Base-by-base conservation (phyloP, 306 rosid genomes). In the Acacia acuminata region DNA sequence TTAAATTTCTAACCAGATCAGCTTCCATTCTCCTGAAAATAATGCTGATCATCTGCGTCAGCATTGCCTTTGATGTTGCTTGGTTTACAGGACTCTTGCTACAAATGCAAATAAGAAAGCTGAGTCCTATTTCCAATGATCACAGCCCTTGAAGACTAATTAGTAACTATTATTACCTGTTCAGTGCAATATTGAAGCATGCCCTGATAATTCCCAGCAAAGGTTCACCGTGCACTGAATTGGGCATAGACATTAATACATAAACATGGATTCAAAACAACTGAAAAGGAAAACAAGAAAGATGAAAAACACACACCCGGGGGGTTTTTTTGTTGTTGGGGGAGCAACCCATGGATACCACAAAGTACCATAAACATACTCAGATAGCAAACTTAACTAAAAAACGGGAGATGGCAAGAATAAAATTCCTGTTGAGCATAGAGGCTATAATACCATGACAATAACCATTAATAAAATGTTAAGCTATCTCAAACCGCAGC, bases 41-140 rank as follows among this genome's bases (percentile, higher is more conserved):
- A 71, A 96, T 92, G 94, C 97, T 94, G 85, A 92, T 85, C 98
- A 96, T 96, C 87, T 96, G 99, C 8, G 97, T 96, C 86, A 96
- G 91, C 99, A 94, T 96, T 79, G 99, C 99, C 92, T 96, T 96
- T 73, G 99, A 89, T 13, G 99, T 96, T 83, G 97, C 98, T 90
- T 96, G 99, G 87, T 96, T 96, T 85, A 96, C 87, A 66, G 98
- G 97, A 88, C 97, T 94, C 96, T 96, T 96, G 88, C 99, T 96
- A 84, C 51, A 79, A 82, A 58, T 60, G 61, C 55, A 67, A 82
- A 86, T 76, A 78, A 43, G 45, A 43, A 43, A 45, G 48, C 11
- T 79, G 77, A 86, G 84, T 76, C 79, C 79, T 25, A 78, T 38
- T 79, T 64, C 55, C 82, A 77, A 77, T 42, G 69, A 53, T 42